Evolutionary conservation across 495 filamentous ascomycete genomes (phyloP).

Genomic region (Cercophora newfieldiana): DNA sequence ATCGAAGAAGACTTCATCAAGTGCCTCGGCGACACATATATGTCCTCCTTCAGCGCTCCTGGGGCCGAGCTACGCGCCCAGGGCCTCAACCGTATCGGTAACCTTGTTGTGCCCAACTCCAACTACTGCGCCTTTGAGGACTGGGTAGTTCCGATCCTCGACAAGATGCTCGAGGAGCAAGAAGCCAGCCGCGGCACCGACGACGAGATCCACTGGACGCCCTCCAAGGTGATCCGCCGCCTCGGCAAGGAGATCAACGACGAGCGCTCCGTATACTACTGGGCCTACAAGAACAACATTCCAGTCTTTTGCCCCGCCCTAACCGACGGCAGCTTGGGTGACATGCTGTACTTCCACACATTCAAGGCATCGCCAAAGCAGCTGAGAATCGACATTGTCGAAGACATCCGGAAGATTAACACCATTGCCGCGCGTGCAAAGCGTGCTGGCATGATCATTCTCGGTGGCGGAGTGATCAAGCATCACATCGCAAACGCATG

Average conservation of each 20-base stretch:
- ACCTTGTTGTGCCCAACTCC: conserved; percentile 91
- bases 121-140: conserved; percentile 98
- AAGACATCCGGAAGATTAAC: conserved; percentile 87
- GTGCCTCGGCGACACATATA: conserved; percentile 89
- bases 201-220: conserved; percentile 82
- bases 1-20: conserved; percentile 99
- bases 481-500: conserved; percentile 98
- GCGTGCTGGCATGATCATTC: conserved; percentile 86
- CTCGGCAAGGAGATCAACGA: conserved; percentile 91
- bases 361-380: conserved; percentile 79
- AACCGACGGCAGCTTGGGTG: conserved; percentile 90
- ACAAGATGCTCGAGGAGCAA: conserved; percentile 89
- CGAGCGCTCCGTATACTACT: conserved; percentile 85
- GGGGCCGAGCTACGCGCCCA: conserved; percentile 75
- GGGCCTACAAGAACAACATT: conserved; percentile 91
- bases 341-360: conserved; percentile 98
- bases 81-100: conserved; percentile 93
- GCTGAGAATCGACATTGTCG: conserved; percentile 81
- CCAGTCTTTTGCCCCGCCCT: conserved; percentile 95
- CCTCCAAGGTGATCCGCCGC: conserved; percentile 79
- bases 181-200: conserved; percentile 70
- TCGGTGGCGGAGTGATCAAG: conserved; percentile 91
- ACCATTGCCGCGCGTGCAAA: conserved; percentile 81
- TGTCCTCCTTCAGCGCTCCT: conserved; percentile 74
- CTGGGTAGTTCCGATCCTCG: conserved; percentile 91